A percentile compares a stretch with the other conserved stretches of the same genome.
Conservation (phyloP, 1,284 basidiomycete genomes). For the Heterobasidion irregulare region DNA sequence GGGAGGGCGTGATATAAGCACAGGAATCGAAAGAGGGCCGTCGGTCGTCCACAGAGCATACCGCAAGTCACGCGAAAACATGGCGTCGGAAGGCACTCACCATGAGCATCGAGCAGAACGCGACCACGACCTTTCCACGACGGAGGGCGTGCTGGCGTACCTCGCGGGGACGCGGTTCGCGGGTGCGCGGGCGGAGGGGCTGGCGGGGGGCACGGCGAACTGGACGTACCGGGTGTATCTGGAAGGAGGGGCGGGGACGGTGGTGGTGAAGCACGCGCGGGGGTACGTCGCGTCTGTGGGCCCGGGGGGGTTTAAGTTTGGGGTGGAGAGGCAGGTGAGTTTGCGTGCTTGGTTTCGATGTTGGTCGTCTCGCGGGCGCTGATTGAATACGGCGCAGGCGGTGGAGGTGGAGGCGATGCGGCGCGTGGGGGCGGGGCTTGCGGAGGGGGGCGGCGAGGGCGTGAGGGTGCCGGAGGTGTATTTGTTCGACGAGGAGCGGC, state of each 20-base stretch:
- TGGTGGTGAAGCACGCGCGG: background rate
- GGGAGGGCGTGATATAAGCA: no score
- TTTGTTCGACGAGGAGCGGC: slow-evolving; percentile 36
- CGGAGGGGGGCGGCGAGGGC: no score
- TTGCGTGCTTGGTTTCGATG: background rate
- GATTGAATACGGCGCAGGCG: slow-evolving; percentile 15
- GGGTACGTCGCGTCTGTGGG: background rate
- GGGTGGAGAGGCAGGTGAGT: no score
- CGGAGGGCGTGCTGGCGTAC: background rate
- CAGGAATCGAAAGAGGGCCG: no score
- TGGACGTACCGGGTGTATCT: background rate
- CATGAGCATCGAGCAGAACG: no score
- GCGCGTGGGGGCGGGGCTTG: slow-evolving; percentile 26
- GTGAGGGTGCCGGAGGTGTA: slow-evolving; percentile 41
- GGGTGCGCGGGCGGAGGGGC: background rate
- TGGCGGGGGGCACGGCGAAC: background rate
- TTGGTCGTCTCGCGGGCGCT: background rate
- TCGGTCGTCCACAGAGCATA: background rate
- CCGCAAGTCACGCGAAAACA: background rate
- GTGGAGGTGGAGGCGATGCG: slow-evolving; percentile 44
- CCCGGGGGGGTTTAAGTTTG: no score
- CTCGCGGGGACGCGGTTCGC: background rate
- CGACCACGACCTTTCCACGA: background rate
- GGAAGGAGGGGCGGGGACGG: background rate
- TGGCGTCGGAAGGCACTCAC: no score